Base-by-base conservation (phyloP, 2,329 filamentous ascomycete species). In the Fusarium sp. region DNA sequence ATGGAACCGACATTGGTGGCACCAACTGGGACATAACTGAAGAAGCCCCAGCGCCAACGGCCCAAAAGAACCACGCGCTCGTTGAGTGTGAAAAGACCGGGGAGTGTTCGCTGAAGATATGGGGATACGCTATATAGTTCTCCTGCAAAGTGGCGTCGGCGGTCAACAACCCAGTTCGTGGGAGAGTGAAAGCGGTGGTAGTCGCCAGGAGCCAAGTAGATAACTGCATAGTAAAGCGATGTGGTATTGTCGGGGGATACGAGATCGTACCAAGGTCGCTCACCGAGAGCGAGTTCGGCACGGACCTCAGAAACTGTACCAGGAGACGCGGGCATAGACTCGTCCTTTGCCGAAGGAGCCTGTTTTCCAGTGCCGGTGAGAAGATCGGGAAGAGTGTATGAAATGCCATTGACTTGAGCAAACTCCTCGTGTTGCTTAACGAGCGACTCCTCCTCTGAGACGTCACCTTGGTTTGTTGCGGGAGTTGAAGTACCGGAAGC, bases 101-200 rank as follows among this genome's bases (percentile, higher is more conserved):
- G 96, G 0, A 99, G 87, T 1, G 93, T 97, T 73, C 94, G 92
- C 81, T 98, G 95, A 18, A 99, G 88, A 82, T 98, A 99, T 0
- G 96, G 96, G 1, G 94, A 97, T 9, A 99, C 96, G 60, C 92
- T 95, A 86, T 93, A 99, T 14, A 99, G 87, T 82, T 99, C 97
- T 64, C 96, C 96, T 1, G 96, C 95, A 80, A 99, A 99, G 84
- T 99, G 96, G n/a, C 96, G 93, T 46, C 97, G 91, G 73, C 91
- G 91, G 82, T 98, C 93, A 38, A 96, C 96, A 21, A 99, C 94
- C 96, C 96, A 99, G 76, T 94, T 93, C 4, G 94, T 92, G 0
- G 96, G 96, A 4, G 94, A 97, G 84, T 99, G 97, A 86, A 98
- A 99, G 73, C 95, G 93, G 84, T 99, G 96, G 84, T 99, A 99